Base-by-base conservation (phyloP, 2,329 filamentous ascomycete genomes). In the Paraphoma sp. region DNA sequence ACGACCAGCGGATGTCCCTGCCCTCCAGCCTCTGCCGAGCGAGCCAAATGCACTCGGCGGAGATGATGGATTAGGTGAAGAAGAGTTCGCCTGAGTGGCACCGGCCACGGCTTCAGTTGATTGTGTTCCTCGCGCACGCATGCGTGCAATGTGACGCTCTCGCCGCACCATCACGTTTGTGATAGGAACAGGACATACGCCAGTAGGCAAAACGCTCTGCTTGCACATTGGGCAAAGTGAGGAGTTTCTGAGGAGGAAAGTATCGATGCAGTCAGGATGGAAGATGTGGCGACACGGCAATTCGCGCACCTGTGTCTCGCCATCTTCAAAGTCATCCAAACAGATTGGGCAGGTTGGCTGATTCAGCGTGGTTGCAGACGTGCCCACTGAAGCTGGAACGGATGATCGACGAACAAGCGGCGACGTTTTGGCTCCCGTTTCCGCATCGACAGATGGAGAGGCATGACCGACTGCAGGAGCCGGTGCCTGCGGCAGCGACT, bases 191-290 rank as follows among this genome's bases (percentile, higher is more conserved):
- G 81, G 80, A 58, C 80, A 82, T 50, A 78, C 83, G 16, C 82
- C 91, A 79, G 65, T 74, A 68, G 93, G 93, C 1, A 97, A 79
- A 68, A 93, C 91, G 48, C 86, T 91, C 58, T 89, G 86, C 75
- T 97, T 97, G 81, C 95, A 99, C 66, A 96, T 82, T 0, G 95
- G 94, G 70, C 95, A 99, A 1, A 97, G 82, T 16, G 91, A 96
- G 71, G 91, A 96, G 71, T 89, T 89, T 52, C 87, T 83, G 43
- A 84, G 83, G 11, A 98, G 81, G 68, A 95, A 97, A 18, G 88
- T 85, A 70, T 98, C 93, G 62, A 98, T 93, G 70, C 95, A 99
- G 62, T 91, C 89, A 0, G 91, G 89, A 64, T 99, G 94, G 76
- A 93, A 99, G 54, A 98, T 94, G 73, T 99, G 95, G 0, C 90